These are phyloP conservation scores for Begonia peltatifolia DNA, from an alignment of 306 rosid genomes.

Conservation along the genomic window DNA sequence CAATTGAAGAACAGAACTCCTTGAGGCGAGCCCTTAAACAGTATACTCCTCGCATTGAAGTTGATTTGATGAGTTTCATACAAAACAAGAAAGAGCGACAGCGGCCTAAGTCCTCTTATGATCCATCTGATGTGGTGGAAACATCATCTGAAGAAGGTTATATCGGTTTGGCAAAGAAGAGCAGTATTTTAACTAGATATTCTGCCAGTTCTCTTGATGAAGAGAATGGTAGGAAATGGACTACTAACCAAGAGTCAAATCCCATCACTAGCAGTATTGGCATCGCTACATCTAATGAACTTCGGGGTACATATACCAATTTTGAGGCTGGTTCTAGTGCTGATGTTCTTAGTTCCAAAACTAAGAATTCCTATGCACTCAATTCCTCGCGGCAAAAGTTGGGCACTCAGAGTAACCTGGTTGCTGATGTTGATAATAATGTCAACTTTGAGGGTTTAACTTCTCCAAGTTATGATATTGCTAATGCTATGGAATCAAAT, in stretches of 20 bases:
- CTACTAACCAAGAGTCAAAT: slow-evolving; percentile 61
- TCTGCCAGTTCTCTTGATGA: slow-evolving; percentile 78
- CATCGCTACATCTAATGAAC: slow-evolving; percentile 54
- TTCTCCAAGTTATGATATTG: slow-evolving; percentile 37
- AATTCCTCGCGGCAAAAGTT: slow-evolving; percentile 32
- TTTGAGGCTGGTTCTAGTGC: slow-evolving; percentile 35
- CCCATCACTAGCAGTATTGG: slow-evolving; percentile 31
- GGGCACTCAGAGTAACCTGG: slow-evolving; percentile 35
- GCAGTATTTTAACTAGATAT: slow-evolving; percentile 57
- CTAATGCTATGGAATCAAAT: slow-evolving; percentile 28
- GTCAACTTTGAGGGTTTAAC: slow-evolving; percentile 41
- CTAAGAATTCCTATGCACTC: slow-evolving; percentile 30
- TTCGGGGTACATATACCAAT: slow-evolving; percentile 37
- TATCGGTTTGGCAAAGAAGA: slow-evolving; percentile 56
- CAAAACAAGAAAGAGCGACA: slow-evolving; percentile 95
- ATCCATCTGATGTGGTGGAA: slow-evolving; percentile 80
- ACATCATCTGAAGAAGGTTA: slow-evolving; percentile 92
- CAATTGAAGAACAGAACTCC: slow-evolving; percentile 92
- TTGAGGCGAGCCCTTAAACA: slow-evolving; percentile 97
- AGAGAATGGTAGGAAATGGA: slow-evolving; percentile 84
- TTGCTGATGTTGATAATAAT: slow-evolving; percentile 33
- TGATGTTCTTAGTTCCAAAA: slow-evolving; percentile 29
- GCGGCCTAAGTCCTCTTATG: slow-evolving; percentile 69
- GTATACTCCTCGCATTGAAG: slow-evolving; percentile 95
- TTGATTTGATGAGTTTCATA: slow-evolving; percentile 79